Percentiles rank a stretch among this genome's conserved stretches.
Evolutionary conservation across 306 rosid genomes (phyloP).

Genomic region (Cicer cuneatum): DNA sequence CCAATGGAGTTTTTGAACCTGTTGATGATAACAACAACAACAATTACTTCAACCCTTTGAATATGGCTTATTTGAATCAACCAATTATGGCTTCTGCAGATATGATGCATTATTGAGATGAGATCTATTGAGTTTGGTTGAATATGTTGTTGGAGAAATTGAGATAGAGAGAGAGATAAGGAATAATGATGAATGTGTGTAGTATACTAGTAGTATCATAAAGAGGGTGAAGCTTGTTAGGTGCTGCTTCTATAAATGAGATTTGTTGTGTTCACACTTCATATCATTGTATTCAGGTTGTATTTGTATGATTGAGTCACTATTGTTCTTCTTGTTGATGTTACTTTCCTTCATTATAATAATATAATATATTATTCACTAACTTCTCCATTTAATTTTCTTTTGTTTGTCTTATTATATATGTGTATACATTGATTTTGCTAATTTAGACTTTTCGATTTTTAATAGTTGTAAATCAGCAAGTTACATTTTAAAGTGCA

Average conservation of each 20-base stretch:
- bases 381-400: not conserved
- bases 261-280: not conserved
- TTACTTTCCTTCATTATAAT: not conserved
- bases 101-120: slow-evolving; percentile 55
- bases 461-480: too few species aligned
- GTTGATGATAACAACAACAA: not conserved
- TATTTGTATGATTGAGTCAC: slow-evolving; percentile 5
- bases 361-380: not conserved
- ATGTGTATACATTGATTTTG: too few species aligned
- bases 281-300: slow-evolving; percentile 17
- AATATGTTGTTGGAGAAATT: not conserved
- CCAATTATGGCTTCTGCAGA: slow-evolving; percentile 76
- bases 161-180: slow-evolving; percentile 17
- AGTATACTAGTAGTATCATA: slow-evolving; percentile 8
- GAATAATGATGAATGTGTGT: slow-evolving; percentile 45
- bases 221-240: slow-evolving; percentile 36
- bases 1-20: slow-evolving; percentile 46
- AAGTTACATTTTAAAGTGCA: too few species aligned
- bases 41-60: slow-evolving; percentile 55
- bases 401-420: too few species aligned
- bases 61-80: slow-evolving; percentile 56
- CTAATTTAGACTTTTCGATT: too few species aligned
- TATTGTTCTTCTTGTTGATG: slow-evolving; percentile 2
- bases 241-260: slow-evolving; percentile 47
- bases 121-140: slow-evolving; percentile 9